phyloP scores from a whole-genome alignment of 225 moss, liverwort and hornwort species.

The Ulota crispa region DNA sequence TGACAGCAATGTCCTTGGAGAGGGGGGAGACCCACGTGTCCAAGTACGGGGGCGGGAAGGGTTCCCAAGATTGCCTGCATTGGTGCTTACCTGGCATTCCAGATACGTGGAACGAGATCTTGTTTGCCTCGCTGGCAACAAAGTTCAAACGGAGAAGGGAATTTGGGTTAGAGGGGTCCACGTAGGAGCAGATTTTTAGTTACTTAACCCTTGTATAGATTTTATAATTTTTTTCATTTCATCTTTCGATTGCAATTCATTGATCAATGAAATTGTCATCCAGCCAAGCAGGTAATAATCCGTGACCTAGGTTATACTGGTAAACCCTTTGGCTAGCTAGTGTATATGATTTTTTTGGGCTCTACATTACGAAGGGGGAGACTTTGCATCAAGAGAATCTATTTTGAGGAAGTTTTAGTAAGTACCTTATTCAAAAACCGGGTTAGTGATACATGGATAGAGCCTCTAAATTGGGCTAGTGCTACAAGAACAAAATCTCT shows the following conservation, averaged over 20 bases:
- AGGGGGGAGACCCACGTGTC: conserved; percentile 80
- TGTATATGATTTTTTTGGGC: background rate
- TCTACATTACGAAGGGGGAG: no score
- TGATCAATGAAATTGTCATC: conserved; percentile 17
- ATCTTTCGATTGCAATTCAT: background rate
- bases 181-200: background rate
- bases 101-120: conserved; percentile 85
- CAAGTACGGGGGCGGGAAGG: conserved; percentile 53
- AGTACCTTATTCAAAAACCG: no score
- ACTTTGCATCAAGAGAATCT: no score
- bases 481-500: no score
- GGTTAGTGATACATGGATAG: no score
- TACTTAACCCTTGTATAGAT: background rate
- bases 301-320: background rate
- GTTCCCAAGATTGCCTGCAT: conserved; percentile 77
- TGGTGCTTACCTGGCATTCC: conserved; percentile 99
- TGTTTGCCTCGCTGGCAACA: conserved; percentile 43
- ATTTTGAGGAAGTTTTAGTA: no score
- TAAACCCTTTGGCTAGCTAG: background rate
- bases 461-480: no score
- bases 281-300: conserved; percentile 27
- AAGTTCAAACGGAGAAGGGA: conserved; percentile 6
- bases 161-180: background rate
- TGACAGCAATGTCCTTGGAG: conserved; percentile 51
- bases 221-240: background rate